Evolutionary conservation across 1,139 yeast species (phyloP).

Genomic region (Yamadazyma blattariae): DNA sequence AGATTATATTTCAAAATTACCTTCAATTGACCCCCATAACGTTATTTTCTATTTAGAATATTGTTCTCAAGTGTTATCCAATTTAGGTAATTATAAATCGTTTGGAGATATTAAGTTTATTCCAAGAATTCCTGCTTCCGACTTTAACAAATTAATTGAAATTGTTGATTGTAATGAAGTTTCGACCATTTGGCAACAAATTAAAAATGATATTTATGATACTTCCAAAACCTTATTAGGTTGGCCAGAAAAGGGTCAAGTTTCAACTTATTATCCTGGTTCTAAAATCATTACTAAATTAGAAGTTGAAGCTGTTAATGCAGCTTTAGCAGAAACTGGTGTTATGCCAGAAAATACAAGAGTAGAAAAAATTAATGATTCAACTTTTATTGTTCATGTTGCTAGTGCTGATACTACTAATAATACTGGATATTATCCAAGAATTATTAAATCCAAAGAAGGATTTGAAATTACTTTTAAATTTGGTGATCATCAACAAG

Average conservation of each 20-base stretch:
- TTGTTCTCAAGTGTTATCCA: slow-evolving; percentile 74
- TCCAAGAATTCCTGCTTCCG: slow-evolving; percentile 52
- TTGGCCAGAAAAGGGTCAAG: slow-evolving; percentile 74
- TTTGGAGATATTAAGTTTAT: slow-evolving; percentile 87
- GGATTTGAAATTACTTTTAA: slow-evolving; percentile 43
- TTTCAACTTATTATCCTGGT: slow-evolving; percentile 68
- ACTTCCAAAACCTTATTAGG: slow-evolving; percentile 57
- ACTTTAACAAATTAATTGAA: slow-evolving; percentile 47
- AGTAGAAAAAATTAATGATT: slow-evolving; percentile 48
- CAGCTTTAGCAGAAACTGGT: slow-evolving; percentile 56
- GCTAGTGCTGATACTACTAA: slow-evolving; percentile 55
- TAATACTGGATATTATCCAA: slow-evolving; percentile 41
- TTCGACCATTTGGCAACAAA: slow-evolving; percentile 37
- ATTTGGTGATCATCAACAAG: slow-evolving; percentile 75
- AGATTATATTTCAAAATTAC: slow-evolving; percentile 36
- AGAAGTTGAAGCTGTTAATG: slow-evolving; percentile 66
- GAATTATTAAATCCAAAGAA: slow-evolving; percentile 19
- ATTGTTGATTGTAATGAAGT: slow-evolving; percentile 37
- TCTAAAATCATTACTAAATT: slow-evolving; percentile 44
- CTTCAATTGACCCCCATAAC: slow-evolving; percentile 26
- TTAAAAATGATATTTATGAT: slow-evolving; percentile 51
- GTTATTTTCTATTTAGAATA: slow-evolving; percentile 65
- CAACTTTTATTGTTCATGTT: slow-evolving; percentile 52
- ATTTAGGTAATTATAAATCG: slow-evolving; percentile 83
- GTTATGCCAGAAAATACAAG: slow-evolving; percentile 85